Conservation (phyloP, 2,329 filamentous ascomycete species). For the Colletotrichum musae region DNA sequence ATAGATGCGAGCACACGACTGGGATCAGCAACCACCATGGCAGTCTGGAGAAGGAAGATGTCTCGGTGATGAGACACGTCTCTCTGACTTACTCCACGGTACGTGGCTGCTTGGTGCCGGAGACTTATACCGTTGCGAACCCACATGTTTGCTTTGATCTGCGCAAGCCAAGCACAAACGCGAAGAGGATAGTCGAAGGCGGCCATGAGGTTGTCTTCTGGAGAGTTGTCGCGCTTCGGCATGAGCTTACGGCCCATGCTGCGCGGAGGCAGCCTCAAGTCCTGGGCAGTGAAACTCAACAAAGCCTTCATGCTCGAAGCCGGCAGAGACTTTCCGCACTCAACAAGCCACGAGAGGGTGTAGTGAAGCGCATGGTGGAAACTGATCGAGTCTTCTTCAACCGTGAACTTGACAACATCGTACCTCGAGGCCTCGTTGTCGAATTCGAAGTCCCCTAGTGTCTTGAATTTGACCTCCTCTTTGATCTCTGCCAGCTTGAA, state of each 20-base stretch:
- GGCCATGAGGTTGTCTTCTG: constrained; percentile 87
- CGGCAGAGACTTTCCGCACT: constrained; percentile 85
- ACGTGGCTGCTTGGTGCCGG: constrained; percentile 93
- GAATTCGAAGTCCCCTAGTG: constrained; percentile 84
- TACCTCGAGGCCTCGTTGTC: constrained; percentile 71
- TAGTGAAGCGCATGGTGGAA: constrained; percentile 98
- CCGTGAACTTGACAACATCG: constrained; percentile 86
- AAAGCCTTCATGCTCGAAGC: constrained; percentile 76
- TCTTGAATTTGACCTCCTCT: constrained; percentile 87
- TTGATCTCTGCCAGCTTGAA: constrained; percentile 93
- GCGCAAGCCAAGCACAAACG: constrained; percentile 95
- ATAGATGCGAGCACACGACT: constrained; percentile 89
- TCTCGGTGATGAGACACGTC: constrained; percentile 96
- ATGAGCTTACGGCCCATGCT: constrained; percentile 73
- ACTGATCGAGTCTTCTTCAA: constrained; percentile 92
- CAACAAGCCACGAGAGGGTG: constrained; percentile 94
- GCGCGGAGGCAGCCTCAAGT: constrained; percentile 76
- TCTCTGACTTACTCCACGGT: constrained; percentile 88
- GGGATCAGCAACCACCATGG: constrained; percentile 87
- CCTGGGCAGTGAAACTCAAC: constrained; percentile 79
- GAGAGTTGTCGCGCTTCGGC: constrained; percentile 68
- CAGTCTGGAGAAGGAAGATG: constrained; percentile 93
- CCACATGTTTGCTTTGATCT: constrained; percentile 99
- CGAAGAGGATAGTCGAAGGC: constrained; percentile 94
- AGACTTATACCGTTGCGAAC: constrained; percentile 97